A percentile compares a stretch with the other conserved stretches of the same genome.
These are phyloP conservation scores for Arthrinium phaeospermum DNA, from an alignment of 2,329 filamentous ascomycete species.

Conservation along the genomic window DNA sequence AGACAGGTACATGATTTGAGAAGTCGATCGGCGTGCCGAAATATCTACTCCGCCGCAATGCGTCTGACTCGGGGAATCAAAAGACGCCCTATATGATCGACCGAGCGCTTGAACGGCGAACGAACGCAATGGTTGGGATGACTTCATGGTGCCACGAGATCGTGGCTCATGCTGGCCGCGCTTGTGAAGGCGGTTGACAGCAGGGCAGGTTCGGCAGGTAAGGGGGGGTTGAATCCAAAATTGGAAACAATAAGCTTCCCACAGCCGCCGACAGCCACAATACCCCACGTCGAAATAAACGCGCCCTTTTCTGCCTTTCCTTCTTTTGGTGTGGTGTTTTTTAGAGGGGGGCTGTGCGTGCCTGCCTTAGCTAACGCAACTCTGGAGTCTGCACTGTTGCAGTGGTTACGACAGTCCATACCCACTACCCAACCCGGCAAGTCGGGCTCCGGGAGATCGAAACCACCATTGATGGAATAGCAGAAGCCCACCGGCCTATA, in stretches of 20 bases:
- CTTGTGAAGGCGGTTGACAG: not conserved
- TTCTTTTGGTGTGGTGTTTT: not conserved
- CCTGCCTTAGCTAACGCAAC: not conserved
- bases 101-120: not conserved
- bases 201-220: no score
- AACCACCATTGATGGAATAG: constrained; percentile 14
- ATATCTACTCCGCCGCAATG: not conserved
- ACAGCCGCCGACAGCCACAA: constrained; percentile 14
- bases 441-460: constrained; percentile 2
- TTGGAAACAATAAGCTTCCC: constrained; percentile 6
- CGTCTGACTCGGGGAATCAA: not conserved
- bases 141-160: not conserved
- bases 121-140: not conserved
- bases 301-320: not conserved
- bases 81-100: not conserved
- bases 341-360: not conserved
- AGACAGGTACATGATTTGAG: not conserved
- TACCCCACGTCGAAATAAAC: constrained; percentile 9
- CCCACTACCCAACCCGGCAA: not conserved
- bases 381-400: not conserved
- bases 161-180: constrained; percentile 2
- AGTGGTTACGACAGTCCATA: not conserved
- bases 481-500: not conserved
- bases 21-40: not conserved
- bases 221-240: not conserved